These are phyloP conservation scores for Globisporangium spiculum DNA, from an alignment of 352 stramenopile genomes.

Conservation along the genomic window DNA sequence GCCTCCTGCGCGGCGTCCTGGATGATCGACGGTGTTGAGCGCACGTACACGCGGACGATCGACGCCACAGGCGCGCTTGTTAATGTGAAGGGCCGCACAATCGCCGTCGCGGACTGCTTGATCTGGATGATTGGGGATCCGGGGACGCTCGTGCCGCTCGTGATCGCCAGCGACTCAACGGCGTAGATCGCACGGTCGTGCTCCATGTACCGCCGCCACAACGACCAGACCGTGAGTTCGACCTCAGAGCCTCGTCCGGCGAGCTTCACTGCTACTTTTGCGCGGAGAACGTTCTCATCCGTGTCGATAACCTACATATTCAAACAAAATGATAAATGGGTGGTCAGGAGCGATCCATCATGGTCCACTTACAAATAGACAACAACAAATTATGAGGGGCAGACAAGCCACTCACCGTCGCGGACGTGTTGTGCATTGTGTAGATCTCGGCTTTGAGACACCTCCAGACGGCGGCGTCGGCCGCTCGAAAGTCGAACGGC, in stretches of 20 bases:
- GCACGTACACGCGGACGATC: slow-evolving; percentile 21
- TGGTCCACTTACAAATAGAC: background rate
- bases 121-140: slow-evolving; percentile 15
- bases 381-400: background rate
- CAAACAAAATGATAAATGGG: background rate
- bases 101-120: slow-evolving; percentile 17
- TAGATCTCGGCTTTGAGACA: slow-evolving; percentile 26
- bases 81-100: slow-evolving; percentile 10
- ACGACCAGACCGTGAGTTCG: slow-evolving; percentile 17
- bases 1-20: slow-evolving; percentile 6
- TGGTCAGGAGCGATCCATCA: background rate
- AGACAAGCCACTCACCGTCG: slow-evolving; percentile 12
- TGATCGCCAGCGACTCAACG: slow-evolving; percentile 20
- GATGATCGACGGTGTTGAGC: slow-evolving; percentile 19
- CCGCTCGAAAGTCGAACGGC: slow-evolving; percentile 40
- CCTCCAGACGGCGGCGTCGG: slow-evolving; percentile 34
- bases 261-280: slow-evolving; percentile 18
- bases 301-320: slow-evolving; percentile 11
- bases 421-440: slow-evolving; percentile 18
- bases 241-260: slow-evolving; percentile 15
- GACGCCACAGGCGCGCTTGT: slow-evolving; percentile 17
- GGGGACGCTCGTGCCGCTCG: slow-evolving; percentile 1
- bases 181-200: slow-evolving; percentile 10
- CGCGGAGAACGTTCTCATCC: slow-evolving; percentile 15
- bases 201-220: slow-evolving; percentile 16